Conservation (phyloP, 768 basidiomycete genomes). For the Kondoa subrosea region DNA sequence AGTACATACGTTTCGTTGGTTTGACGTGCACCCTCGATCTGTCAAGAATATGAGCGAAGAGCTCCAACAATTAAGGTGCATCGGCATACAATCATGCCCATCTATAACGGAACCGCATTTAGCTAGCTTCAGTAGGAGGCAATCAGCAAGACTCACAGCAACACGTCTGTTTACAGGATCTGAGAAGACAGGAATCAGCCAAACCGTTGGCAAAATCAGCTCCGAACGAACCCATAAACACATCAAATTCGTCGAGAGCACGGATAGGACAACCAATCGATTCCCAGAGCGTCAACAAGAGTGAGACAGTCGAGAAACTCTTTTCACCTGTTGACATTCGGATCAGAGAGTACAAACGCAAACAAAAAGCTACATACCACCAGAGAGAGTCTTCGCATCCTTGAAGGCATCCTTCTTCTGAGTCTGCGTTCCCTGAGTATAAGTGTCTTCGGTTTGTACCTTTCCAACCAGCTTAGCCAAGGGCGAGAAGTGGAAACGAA, state of each 20-base stretch:
- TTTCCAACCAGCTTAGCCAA: background rate
- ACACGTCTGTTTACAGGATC: constrained; percentile 47
- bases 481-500: constrained; percentile 14
- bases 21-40: constrained; percentile 78
- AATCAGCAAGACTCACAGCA: too few relatives aligned
- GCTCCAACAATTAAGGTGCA: background rate
- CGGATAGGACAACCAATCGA: constrained; percentile 83
- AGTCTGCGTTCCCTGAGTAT: constrained; percentile 16
- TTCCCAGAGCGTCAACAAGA: constrained; percentile 90
- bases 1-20: constrained; percentile 77
- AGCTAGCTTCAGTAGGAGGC: too few relatives aligned
- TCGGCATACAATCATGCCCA: constrained; percentile 74
- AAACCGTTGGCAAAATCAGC: background rate
- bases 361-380: constrained; percentile 11
- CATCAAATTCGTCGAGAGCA: constrained; percentile 97
- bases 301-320: constrained; percentile 86
- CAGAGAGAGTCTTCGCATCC: constrained; percentile 26
- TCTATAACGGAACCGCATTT: too few relatives aligned
- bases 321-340: constrained; percentile 57
- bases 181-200: background rate
- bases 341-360: constrained; percentile 36
- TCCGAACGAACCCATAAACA: constrained; percentile 49
- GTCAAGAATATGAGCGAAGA: constrained; percentile 2
- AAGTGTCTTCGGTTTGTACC: constrained; percentile 6
- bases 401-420: constrained; percentile 24